These are phyloP conservation scores for Aspergillus haitiensis DNA, from an alignment of 495 filamentous ascomycete species.

Conservation along the genomic window DNA sequence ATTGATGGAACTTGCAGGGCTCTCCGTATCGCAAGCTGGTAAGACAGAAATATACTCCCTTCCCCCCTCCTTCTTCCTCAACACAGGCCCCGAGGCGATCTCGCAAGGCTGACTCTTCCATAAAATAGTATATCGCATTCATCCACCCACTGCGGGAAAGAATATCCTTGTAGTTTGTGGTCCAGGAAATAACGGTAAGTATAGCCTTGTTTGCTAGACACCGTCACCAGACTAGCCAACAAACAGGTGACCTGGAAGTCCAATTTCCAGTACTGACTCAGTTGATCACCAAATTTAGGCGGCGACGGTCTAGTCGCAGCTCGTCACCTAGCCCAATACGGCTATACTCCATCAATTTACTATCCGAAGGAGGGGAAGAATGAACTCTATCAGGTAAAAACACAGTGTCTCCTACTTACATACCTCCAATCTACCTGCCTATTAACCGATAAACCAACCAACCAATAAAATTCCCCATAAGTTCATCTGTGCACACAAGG, in stretches of 20 bases:
- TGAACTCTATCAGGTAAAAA: conserved; percentile 74
- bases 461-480: neutral
- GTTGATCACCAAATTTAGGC: conserved; percentile 47
- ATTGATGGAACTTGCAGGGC: conserved; percentile 92
- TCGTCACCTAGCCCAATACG: conserved; percentile 90
- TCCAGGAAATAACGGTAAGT: conserved; percentile 86
- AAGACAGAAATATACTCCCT: conserved; percentile 3
- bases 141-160: conserved; percentile 70
- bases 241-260: conserved; percentile 2
- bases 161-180: conserved; percentile 86
- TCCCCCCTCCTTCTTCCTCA: neutral
- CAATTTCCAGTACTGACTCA: neutral
- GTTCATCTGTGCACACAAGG: neutral
- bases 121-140: conserved; percentile 71
- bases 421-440: no score
- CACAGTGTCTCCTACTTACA: no score
- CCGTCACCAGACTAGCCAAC: neutral
- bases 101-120: neutral
- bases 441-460: no score
- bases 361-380: conserved; percentile 91
- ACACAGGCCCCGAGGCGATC: neutral
- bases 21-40: conserved; percentile 93
- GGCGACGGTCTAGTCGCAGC: conserved; percentile 96
- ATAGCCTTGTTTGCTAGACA: neutral
- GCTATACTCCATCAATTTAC: conserved; percentile 86